Percentiles rank a stretch among this genome's conserved stretches.
phyloP scores from a whole-genome alignment of 2,329 filamentous ascomycete species.

The Lachnum nothofagi region DNA sequence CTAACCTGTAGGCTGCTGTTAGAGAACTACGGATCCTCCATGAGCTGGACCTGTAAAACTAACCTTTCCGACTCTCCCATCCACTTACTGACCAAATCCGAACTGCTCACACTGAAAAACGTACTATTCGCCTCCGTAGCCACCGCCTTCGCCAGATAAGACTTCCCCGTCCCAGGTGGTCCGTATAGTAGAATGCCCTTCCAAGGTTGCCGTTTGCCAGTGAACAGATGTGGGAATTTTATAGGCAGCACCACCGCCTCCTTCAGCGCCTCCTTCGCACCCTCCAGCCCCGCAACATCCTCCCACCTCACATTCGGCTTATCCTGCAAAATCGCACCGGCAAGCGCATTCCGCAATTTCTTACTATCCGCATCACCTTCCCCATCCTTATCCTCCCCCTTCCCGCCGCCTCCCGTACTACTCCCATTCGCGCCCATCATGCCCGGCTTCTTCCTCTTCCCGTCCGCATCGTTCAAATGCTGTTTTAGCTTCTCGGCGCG shows the following conservation, averaged over 20 bases:
- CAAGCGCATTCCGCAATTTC: constrained; percentile 85
- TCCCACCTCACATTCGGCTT: constrained; percentile 97
- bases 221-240: constrained; percentile 95
- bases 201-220: constrained; percentile 94
- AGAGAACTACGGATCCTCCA: neutral
- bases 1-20: constrained; percentile 45
- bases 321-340: constrained; percentile 88
- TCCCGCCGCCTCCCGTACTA: constrained; percentile 56
- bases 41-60: constrained; percentile 20
- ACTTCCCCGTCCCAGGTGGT: constrained; percentile 94
- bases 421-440: constrained; percentile 69
- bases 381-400: constrained; percentile 56
- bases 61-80: constrained; percentile 99
- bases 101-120: constrained; percentile 97
- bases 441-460: constrained; percentile 64
- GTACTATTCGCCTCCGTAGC: constrained; percentile 98
- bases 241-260: constrained; percentile 97
- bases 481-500: constrained; percentile 96
- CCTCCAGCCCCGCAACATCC: constrained; percentile 90
- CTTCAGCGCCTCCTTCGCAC: constrained; percentile 92
- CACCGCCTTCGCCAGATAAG: constrained; percentile 93
- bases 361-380: constrained; percentile 81
- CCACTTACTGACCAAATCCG: constrained; percentile 97
- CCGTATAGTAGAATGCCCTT: constrained; percentile 96
- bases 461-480: constrained; percentile 72